A percentile compares a stretch with the other conserved stretches of the same genome.
These are phyloP conservation scores for Dryadomyces quercus-mongolicae DNA, from an alignment of 2,329 filamentous ascomycete species.

Conservation along the genomic window DNA sequence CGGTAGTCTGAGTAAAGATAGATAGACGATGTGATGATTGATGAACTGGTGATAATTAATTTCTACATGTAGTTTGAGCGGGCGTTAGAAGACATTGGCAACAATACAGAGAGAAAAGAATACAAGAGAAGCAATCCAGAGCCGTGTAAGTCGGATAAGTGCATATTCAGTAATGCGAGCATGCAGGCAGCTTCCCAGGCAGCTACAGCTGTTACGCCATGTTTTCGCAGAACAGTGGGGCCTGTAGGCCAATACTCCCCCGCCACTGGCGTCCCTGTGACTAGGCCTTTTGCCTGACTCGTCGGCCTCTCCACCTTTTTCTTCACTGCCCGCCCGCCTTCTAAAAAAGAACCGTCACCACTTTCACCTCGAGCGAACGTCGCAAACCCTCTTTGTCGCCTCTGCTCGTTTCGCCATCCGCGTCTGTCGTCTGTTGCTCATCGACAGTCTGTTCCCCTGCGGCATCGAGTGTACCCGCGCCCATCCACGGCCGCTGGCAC, in stretches of 20 bases:
- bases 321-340: background rate
- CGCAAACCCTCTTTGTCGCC: background rate
- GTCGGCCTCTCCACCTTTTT: background rate
- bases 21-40: background rate
- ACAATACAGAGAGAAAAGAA: too few relatives aligned
- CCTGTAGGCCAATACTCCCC: background rate
- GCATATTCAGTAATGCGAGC: background rate
- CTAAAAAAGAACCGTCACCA: background rate
- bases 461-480: background rate
- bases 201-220: constrained; percentile 3
- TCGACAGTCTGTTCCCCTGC: background rate
- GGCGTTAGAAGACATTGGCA: too few relatives aligned
- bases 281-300: background rate
- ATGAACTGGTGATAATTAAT: background rate
- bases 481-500: background rate
- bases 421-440: background rate
- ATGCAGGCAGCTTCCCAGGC: background rate
- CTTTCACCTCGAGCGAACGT: background rate
- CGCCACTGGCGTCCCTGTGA: background rate
- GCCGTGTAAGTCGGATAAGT: background rate
- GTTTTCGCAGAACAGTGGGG: background rate
- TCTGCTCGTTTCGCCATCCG: background rate
- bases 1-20: constrained; percentile 15
- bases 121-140: too few relatives aligned
- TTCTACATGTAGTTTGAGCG: too few relatives aligned